phyloP scores from a whole-genome alignment of 257 asterid species.

The Nicotiana otophora region DNA sequence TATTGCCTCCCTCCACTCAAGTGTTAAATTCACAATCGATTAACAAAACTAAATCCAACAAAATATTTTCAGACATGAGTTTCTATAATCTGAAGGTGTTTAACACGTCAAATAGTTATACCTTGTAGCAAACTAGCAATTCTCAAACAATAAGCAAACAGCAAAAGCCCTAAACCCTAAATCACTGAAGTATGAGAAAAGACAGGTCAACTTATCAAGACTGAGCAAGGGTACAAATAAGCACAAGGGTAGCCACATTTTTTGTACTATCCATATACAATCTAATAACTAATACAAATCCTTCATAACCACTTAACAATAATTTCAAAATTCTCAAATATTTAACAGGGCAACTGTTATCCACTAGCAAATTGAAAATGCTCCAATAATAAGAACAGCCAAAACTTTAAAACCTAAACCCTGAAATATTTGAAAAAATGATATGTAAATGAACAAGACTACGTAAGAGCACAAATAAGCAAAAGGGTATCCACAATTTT shows the following conservation, averaged over 20 bases:
- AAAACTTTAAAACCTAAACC: not conserved
- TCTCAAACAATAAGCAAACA: not conserved
- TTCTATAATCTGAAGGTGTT: not conserved
- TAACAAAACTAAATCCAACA: not conserved
- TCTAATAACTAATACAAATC: not conserved
- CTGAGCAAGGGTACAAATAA: not conserved
- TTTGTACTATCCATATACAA: too few species aligned
- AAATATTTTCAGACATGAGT: not conserved
- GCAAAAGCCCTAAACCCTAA: conserved; percentile 9
- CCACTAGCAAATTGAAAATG: not conserved
- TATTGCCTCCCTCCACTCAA: not conserved
- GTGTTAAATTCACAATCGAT: not conserved
- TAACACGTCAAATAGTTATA: not conserved
- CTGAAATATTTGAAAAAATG: not conserved
- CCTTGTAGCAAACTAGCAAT: not conserved
- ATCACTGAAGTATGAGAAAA: not conserved
- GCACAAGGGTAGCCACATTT: too few species aligned
- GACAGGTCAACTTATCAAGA: too few species aligned
- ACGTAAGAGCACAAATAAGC: not conserved
- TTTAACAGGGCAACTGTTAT: not conserved
- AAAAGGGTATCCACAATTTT: not conserved
- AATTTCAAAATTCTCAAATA: not conserved
- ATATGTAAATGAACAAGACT: not conserved
- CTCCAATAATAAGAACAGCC: not conserved
- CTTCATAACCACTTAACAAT: not conserved